Percentiles rank a stretch among this genome's conserved stretches.
Conservation (phyloP, 352 stramenopile genomes). For the Globisporangium solare region DNA sequence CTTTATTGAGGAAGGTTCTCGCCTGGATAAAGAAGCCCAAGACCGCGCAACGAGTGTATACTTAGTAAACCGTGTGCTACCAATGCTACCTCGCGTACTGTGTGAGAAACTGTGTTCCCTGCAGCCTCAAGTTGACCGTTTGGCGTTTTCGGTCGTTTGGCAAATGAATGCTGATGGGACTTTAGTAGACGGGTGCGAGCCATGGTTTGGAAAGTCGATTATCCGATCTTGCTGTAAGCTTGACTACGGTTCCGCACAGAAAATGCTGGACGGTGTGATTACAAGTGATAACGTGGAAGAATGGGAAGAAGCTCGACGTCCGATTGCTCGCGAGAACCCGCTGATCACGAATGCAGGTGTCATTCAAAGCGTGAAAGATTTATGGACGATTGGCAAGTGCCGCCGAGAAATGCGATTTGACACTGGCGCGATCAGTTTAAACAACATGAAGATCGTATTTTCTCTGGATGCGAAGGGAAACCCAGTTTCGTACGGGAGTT, state of each 20-base stretch:
- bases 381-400: conserved; percentile 60
- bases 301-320: conserved; percentile 51
- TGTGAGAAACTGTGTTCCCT: conserved; percentile 97
- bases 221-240: conserved; percentile 97
- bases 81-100: conserved; percentile 96
- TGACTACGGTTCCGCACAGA: conserved; percentile 96
- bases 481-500: conserved; percentile 81
- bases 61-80: conserved; percentile 92
- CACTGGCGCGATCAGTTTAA: conserved; percentile 90
- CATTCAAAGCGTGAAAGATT: conserved; percentile 61
- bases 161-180: conserved; percentile 95
- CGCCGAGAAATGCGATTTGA: conserved; percentile 84
- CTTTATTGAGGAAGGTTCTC: conserved; percentile 88
- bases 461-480: conserved; percentile 90
- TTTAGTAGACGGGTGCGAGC: conserved; percentile 75
- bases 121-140: conserved; percentile 94
- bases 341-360: conserved; percentile 49
- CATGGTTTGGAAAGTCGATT: conserved; percentile 97
- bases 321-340: conserved; percentile 34
- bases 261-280: conserved; percentile 93
- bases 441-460: conserved; percentile 94
- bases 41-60: conserved; percentile 95
- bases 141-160: conserved; percentile 96
- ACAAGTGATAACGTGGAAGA: conserved; percentile 63
- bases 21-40: conserved; percentile 93